Conservation (phyloP, 306 rosid species). For the Prunus davidiana region DNA sequence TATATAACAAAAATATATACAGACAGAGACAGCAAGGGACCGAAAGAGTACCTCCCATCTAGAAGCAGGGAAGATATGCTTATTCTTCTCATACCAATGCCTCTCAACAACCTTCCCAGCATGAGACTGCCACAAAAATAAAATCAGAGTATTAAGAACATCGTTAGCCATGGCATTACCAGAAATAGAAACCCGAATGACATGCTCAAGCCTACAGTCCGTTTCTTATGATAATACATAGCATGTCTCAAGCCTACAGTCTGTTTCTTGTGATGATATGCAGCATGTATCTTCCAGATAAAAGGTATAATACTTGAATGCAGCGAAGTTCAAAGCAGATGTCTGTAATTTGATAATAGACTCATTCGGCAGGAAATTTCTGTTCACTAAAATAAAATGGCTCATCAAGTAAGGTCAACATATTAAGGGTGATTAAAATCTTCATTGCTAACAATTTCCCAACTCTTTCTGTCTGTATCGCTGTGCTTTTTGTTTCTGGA, state of each 20-base stretch:
- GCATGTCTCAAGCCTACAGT: background rate
- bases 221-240: background rate
- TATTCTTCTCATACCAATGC: conserved; percentile 99
- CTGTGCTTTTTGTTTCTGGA: too few relatives aligned
- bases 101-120: conserved; percentile 97
- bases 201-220: background rate
- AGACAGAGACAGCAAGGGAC: background rate
- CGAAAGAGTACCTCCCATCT: conserved; percentile 79
- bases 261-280: background rate
- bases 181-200: background rate
- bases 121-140: conserved; percentile 63
- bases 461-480: too few relatives aligned
- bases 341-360: too few relatives aligned
- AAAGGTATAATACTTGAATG: background rate
- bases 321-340: background rate
- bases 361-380: too few relatives aligned
- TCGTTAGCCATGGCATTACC: background rate
- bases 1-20: background rate
- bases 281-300: background rate
- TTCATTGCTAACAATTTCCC: too few relatives aligned
- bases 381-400: too few relatives aligned
- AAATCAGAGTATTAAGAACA: conserved; percentile 6
- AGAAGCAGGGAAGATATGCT: conserved; percentile 96
- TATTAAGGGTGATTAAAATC: too few relatives aligned
- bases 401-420: too few relatives aligned